A percentile compares a stretch with the other conserved stretches of the same genome.
Conservation (phyloP, 2,329 filamentous ascomycete genomes). For the Exserohilum rostratum region DNA sequence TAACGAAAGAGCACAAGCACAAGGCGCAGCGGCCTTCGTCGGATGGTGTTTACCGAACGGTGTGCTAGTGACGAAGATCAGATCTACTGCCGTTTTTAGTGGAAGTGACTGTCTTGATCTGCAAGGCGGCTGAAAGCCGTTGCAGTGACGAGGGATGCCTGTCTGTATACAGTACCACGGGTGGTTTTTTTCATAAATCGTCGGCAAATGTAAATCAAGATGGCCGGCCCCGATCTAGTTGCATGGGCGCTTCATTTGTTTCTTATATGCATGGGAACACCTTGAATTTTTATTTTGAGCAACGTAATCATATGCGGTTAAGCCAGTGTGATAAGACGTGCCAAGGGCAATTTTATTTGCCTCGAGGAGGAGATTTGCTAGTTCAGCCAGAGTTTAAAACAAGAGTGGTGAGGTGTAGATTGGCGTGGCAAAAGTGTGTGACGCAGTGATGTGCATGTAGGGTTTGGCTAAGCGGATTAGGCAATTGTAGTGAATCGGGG, state of each 20-base stretch:
- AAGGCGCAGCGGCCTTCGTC: slow-evolving; percentile 54
- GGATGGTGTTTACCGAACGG: slow-evolving; percentile 56
- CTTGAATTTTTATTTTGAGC: too few relatives aligned
- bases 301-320: too few relatives aligned
- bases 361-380: background rate
- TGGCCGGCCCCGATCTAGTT: too few relatives aligned
- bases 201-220: background rate
- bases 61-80: slow-evolving; percentile 47
- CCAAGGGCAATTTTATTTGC: background rate
- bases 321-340: background rate
- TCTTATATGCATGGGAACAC: too few relatives aligned
- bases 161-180: background rate
- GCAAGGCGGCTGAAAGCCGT: background rate
- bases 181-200: background rate
- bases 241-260: too few relatives aligned
- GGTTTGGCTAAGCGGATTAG: too few relatives aligned
- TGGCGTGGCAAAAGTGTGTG: background rate
- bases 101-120: background rate
- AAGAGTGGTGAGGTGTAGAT: background rate
- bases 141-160: background rate
- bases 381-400: background rate
- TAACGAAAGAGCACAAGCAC: slow-evolving; percentile 51
- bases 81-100: background rate
- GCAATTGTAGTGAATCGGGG: background rate
- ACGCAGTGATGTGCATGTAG: too few relatives aligned